Evolutionary conservation across 495 filamentous ascomycete species (phyloP).

Genomic region (Pyronema domesticum): DNA sequence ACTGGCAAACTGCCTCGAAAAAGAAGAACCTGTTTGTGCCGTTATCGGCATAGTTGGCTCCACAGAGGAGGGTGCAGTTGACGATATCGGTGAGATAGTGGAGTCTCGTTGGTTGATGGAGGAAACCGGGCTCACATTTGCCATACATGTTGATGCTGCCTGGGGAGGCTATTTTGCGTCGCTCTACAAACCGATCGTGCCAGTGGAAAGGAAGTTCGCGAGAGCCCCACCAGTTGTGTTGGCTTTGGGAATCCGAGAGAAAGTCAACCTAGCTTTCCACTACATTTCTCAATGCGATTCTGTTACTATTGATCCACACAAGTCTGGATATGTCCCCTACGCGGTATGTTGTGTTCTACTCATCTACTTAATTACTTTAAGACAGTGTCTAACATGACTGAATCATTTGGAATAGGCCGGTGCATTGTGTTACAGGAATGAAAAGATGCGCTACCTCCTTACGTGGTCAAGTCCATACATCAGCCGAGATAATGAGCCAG

Average conservation of each 20-base stretch:
- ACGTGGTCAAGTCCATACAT: constrained; percentile 30
- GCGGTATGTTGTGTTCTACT: constrained; percentile 9
- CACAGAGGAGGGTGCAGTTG: constrained; percentile 13
- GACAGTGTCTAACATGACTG: too few species aligned
- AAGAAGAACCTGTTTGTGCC: constrained; percentile 24
- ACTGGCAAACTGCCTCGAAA: constrained; percentile 23
- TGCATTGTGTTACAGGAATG: constrained; percentile 31
- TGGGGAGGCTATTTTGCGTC: constrained; percentile 37
- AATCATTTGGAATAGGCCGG: constrained; percentile 19
- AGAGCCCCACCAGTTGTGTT: neutral
- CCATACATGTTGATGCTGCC: constrained; percentile 30
- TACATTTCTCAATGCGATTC: constrained; percentile 19
- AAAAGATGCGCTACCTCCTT: constrained; percentile 29
- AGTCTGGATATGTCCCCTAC: constrained; percentile 33
- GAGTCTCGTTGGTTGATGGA: constrained; percentile 27
- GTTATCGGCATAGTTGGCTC: constrained; percentile 10
- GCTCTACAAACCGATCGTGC: constrained; percentile 16
- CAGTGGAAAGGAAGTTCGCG: neutral
- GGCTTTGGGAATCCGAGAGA: neutral
- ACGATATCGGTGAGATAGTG: constrained; percentile 26
- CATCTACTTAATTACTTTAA: too few species aligned
- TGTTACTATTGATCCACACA: constrained; percentile 35
- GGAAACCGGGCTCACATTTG: constrained; percentile 23
- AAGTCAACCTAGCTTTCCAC: neutral
- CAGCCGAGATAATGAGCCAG: neutral